Evolutionary conservation across 305 asterid species (phyloP), one percentile per base, ranked within the genome.

Genomic region (Rubia tinctorum): DNA sequence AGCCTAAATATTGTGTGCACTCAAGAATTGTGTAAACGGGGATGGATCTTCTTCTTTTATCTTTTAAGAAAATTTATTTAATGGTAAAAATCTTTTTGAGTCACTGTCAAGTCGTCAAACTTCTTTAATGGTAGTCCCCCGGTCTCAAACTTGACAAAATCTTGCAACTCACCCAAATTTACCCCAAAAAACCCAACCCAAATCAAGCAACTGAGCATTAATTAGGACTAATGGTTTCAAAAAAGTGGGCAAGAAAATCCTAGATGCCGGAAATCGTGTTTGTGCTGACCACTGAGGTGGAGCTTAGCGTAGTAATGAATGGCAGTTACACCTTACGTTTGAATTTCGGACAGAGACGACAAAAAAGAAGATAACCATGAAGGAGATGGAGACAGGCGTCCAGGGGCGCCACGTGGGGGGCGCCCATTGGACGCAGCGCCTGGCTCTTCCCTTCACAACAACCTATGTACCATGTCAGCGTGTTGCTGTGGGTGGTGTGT

Each of bases 401-500:
- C 75, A 73, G 73, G 80, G 17, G 71, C 9, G 74, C 92, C 92
- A 91, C 93, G 96, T 88, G 97, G 80, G 83, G 44, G 37, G 76
- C 22, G 55, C 42, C n/a, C 18, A 87, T 68, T 89, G 97, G 97
- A 37, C 34, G 40, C 42, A 76, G 69, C 63, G 66, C 82, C 78
- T 81, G 87, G 96, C 91, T 83, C 92, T 86, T 82, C 92, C 87
- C 89, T 84, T 82, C 78, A 82, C 89, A 82, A 78, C 78, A 71
- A 84, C 88, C 78, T 83, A 84, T 78, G 90, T 71, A 71, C 34
- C 34, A 30, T 71, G 74, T 88, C 91, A 84, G 89, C 86, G 90
- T 84, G 86, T 78, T 88, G 75, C 23, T 62, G 72, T 75, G 76
- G 62, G 68, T 56, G 75, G 61, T 34, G 76, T 66, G 72, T 39